Evolutionary conservation across 139 green algal genomes (phyloP).

Genomic region (Coelastrella sp.): DNA sequence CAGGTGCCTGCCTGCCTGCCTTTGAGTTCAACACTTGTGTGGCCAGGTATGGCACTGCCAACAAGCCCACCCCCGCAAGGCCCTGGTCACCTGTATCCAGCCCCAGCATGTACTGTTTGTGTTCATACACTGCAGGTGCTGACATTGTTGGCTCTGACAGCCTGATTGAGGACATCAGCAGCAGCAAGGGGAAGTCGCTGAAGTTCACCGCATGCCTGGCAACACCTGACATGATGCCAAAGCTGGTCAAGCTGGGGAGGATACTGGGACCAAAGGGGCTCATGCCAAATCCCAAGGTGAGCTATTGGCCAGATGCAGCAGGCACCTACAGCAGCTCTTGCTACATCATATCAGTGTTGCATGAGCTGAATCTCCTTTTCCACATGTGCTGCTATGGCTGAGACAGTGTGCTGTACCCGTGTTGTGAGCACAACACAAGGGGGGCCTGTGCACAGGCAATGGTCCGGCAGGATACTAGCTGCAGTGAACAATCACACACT

Average conservation of each 20-base stretch:
- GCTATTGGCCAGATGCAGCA: neutral
- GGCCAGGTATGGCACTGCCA: too few relatives aligned
- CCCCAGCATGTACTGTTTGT: neutral
- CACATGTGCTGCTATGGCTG: too few relatives aligned
- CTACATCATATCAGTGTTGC: too few relatives aligned
- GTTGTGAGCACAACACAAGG: too few relatives aligned
- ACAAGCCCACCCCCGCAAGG: too few relatives aligned
- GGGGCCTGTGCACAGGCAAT: neutral
- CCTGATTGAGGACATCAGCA: conserved; percentile 33
- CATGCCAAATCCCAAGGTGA: conserved; percentile 98
- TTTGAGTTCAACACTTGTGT: too few relatives aligned
- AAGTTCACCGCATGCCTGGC: conserved; percentile 37
- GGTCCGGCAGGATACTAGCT: neutral
- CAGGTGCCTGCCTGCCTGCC: neutral
- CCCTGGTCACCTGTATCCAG: too few relatives aligned
- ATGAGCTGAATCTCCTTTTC: too few relatives aligned
- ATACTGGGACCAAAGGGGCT: conserved; percentile 94
- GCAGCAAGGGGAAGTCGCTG: conserved; percentile 44
- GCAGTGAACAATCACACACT: neutral
- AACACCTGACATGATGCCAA: conserved; percentile 85
- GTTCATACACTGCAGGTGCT: conserved; percentile 62
- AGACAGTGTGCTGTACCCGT: too few relatives aligned
- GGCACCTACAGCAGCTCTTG: too few relatives aligned
- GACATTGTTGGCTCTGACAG: conserved; percentile 48
- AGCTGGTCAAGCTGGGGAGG: conserved; percentile 73